phyloP scores from a whole-genome alignment of 345 rosid species.

The Garcia nutans region DNA sequence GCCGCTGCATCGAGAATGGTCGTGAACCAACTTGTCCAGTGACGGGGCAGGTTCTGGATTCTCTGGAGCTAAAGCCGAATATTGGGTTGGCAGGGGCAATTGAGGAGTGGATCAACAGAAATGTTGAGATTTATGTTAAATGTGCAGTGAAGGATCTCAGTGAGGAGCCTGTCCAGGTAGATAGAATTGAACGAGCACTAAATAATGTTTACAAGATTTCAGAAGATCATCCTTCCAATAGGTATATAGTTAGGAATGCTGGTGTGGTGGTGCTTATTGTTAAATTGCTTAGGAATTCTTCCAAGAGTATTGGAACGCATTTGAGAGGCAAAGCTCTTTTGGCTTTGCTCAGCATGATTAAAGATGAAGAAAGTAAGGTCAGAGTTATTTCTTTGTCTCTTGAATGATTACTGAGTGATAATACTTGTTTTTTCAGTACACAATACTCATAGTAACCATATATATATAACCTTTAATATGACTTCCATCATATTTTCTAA shows the following conservation, averaged over 20 bases:
- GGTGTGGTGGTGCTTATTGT: constrained; percentile 35
- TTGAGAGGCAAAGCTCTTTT: constrained; percentile 43
- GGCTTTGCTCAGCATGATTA: constrained; percentile 40
- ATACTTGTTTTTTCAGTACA: no score
- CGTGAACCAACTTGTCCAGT: constrained; percentile 43
- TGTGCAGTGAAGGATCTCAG: constrained; percentile 30
- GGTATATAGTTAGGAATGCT: constrained; percentile 37
- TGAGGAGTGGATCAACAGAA: constrained; percentile 48
- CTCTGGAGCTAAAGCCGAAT: constrained; percentile 38
- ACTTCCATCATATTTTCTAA: constrained; percentile 1
- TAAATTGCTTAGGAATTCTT: constrained; percentile 30
- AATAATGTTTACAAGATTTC: constrained; percentile 33
- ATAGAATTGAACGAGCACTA: constrained; percentile 29
- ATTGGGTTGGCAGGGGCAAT: constrained; percentile 44
- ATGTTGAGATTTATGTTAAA: constrained; percentile 33
- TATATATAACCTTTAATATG: not conserved
- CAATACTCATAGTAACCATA: no score
- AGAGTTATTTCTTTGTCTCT: not conserved
- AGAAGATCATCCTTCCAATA: constrained; percentile 35
- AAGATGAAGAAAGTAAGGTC: constrained; percentile 53
- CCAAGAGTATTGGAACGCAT: constrained; percentile 30
- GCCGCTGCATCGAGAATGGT: constrained; percentile 37
- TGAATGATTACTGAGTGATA: no score
- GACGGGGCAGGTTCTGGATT: constrained; percentile 40
- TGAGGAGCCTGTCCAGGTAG: constrained; percentile 25